Percentiles rank a stretch among this genome's conserved stretches.
Conservation (phyloP, 495 filamentous ascomycete species). For the Jackrogersella multiformis region DNA sequence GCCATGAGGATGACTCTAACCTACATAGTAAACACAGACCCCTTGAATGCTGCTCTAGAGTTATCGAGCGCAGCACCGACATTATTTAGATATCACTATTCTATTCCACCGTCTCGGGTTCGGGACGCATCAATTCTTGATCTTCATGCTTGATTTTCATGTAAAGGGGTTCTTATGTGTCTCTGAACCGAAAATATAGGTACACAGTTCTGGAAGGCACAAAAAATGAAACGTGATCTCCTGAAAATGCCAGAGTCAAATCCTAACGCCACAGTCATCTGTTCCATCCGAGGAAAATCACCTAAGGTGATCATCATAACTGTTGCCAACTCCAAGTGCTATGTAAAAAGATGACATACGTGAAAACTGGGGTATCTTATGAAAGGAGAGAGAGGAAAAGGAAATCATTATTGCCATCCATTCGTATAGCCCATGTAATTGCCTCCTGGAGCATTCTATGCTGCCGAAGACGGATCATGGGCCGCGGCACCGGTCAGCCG, state of each 20-base stretch:
- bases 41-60: no score
- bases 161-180: neutral
- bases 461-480: neutral
- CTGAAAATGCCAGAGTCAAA: neutral
- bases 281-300: neutral
- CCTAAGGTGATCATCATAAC: neutral
- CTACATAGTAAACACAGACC: no score
- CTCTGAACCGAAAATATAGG: neutral
- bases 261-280: neutral
- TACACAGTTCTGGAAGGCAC: neutral
- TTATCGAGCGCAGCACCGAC: no score
- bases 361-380: neutral
- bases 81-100: no score
- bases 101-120: no score
- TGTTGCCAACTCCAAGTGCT: neutral
- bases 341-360: neutral
- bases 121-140: no score
- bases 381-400: neutral
- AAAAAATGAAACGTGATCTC: neutral
- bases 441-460: neutral
- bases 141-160: no score
- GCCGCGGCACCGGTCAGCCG: neutral
- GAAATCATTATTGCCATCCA: neutral
- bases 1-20: no score
- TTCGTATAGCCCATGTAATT: neutral